Evolutionary conservation across 257 asterid genomes (phyloP), one percentile per base, ranked within the genome.

Genomic region (Leptodermis oblonga): DNA sequence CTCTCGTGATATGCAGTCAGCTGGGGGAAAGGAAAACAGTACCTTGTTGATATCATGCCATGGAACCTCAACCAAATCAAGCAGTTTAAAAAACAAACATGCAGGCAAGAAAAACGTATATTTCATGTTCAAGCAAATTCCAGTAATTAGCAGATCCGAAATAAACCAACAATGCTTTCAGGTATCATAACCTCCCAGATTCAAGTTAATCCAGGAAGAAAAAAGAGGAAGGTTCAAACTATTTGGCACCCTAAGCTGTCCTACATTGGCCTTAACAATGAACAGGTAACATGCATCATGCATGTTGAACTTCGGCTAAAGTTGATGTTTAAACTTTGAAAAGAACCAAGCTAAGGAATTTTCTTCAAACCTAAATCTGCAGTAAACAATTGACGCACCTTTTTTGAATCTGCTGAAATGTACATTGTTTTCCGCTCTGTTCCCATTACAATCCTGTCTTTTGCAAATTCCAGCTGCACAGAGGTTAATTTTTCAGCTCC

Each of bases 341-440:
- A n/a, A 25, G 48, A 30, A 48, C 9, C 3, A 15, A 15, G 25
- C 42, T 9, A 46, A 46, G 12, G 10, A 5, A 64, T n/a, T 30
- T 46, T 46, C 43, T 43, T 30, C n/a, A 4, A 18, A 43, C 28
- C 58, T 14, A 68, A 5, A 36, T 37, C 62, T 33, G 30, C 31
- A 52, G 49, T 33, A 46, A 33, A 34, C 48, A 13, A 36, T 68
- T 13, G 25, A 25, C n/a, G 23, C 74, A 90, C 97, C 97, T 94
- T 91, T 77, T 89, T 94, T 4, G 99, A 89, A 56, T 91, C 97
- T 79, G 91, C 99, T 18, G 99, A 85, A 37, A 89, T 74, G 73
- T 86, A 91, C 99, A 94, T 94, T 30, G 99, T 86, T 82, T 86
- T 92, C 80, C 99, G 84, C 81, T 94, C 99, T 14, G 99, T 94